These are phyloP conservation scores for Alternaria arbusti DNA, from an alignment of 2,329 filamentous ascomycete genomes.

Conservation along the genomic window DNA sequence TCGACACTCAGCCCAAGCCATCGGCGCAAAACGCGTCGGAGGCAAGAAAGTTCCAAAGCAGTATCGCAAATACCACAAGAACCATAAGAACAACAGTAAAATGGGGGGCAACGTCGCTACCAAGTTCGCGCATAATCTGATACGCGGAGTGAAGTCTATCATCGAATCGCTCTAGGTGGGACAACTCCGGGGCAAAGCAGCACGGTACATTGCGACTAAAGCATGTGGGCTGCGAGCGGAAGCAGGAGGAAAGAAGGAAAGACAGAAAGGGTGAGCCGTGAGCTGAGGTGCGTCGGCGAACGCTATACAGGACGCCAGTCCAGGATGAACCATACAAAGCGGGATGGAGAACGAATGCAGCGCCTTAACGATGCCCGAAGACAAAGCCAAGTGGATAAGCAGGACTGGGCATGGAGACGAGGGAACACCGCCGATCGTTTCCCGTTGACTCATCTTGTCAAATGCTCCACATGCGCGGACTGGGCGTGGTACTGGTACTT, in stretches of 20 bases:
- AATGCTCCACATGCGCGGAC: neutral
- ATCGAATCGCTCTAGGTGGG: neutral
- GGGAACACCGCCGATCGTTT: neutral
- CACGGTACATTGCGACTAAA: neutral
- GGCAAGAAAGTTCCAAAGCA: conserved; percentile 25
- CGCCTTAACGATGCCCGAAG: neutral
- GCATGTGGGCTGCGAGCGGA: neutral
- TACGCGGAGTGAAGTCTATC: conserved; percentile 3
- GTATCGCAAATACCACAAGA: conserved; percentile 21
- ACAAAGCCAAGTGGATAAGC: neutral
- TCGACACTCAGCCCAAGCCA: conserved; percentile 23
- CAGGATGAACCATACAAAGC: neutral
- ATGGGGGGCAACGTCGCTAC: conserved; percentile 3
- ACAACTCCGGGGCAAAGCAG: neutral
- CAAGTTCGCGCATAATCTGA: neutral
- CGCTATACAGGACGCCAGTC: neutral
- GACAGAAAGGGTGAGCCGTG: neutral
- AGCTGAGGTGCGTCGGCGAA: neutral
- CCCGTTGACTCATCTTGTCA: neutral
- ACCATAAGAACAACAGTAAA: conserved; percentile 6
- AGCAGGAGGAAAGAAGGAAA: neutral
- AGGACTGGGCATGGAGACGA: neutral
- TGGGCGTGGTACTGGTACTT: neutral
- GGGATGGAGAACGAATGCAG: neutral
- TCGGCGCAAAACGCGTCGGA: conserved; percentile 19